Evolutionary conservation across 1,284 basidiomycete genomes (phyloP).

Genomic region (Sporisorium scitamineum): DNA sequence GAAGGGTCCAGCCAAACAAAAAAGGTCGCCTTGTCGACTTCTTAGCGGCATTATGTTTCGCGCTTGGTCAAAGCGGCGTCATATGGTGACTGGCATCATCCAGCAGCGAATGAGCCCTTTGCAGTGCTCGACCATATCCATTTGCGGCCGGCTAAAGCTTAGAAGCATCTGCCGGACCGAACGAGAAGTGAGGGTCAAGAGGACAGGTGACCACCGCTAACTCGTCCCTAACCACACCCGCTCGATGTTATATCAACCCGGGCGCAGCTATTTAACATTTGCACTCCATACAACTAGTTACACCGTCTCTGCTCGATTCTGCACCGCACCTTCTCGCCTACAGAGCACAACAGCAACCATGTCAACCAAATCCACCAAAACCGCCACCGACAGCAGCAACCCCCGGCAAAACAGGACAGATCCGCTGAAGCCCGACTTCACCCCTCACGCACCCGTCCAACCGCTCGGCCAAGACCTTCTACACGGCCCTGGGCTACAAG

Average conservation of each 20-base stretch:
- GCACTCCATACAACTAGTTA: not conserved
- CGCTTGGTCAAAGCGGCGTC: not conserved
- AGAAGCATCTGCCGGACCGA: not conserved
- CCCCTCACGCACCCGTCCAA: constrained; percentile 29
- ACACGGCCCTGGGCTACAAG: constrained; percentile 38
- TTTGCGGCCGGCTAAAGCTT: not conserved
- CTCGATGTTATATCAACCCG: not conserved
- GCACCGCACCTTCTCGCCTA: no score
- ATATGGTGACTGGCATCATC: no score
- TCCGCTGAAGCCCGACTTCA: constrained; percentile 38
- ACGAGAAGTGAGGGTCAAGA: not conserved
- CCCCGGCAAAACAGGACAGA: constrained; percentile 34
- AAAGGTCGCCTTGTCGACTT: no score
- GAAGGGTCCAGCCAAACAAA: not conserved
- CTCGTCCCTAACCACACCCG: not conserved
- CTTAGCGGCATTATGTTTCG: not conserved
- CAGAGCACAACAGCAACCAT: not conserved
- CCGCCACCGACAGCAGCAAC: constrained; percentile 9
- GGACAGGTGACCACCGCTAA: not conserved
- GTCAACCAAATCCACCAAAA: not conserved
- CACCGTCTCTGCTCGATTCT: not conserved
- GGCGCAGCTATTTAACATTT: not conserved
- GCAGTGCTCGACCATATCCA: not conserved
- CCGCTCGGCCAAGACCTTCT: constrained; percentile 40
- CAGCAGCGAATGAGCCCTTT: not conserved